Evolutionary conservation across 169 alveolate genomes (phyloP).

Genomic region (Plasmodium malariae): DNA sequence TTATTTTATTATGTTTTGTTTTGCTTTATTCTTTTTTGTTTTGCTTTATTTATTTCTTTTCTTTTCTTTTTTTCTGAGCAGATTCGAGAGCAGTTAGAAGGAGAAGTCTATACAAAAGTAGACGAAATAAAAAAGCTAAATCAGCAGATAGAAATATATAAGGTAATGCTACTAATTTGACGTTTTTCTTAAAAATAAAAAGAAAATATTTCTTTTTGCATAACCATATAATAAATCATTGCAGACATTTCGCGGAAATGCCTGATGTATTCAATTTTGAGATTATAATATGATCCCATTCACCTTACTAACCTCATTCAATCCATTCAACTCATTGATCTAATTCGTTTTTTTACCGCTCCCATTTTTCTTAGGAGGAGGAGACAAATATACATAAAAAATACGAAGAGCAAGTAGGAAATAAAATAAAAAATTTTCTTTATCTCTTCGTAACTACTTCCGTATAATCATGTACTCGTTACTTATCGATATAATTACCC

Average conservation of each 20-base stretch:
- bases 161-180: no score
- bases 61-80: constrained; percentile 1
- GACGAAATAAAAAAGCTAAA: constrained; percentile 56
- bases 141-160: constrained; percentile 54
- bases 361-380: constrained; percentile 35
- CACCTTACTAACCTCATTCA: not conserved
- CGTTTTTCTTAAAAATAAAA: no score
- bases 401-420: constrained; percentile 70
- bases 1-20: no score
- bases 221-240: no score
- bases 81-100: constrained; percentile 33
- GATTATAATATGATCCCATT: not conserved
- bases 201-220: no score
- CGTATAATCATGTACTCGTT: no score
- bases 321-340: not conserved
- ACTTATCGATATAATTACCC: no score
- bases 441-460: no score
- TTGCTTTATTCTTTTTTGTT: no score
- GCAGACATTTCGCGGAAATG: no score
- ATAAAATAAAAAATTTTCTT: constrained; percentile 8
- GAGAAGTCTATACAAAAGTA: constrained; percentile 20
- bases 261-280: no score
- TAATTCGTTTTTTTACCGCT: not conserved
- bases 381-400: constrained; percentile 70
- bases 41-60: not conserved